These are phyloP conservation scores for Sporothrix brunneoviolacea DNA, from an alignment of 2,329 filamentous ascomycete species.

Conservation along the genomic window DNA sequence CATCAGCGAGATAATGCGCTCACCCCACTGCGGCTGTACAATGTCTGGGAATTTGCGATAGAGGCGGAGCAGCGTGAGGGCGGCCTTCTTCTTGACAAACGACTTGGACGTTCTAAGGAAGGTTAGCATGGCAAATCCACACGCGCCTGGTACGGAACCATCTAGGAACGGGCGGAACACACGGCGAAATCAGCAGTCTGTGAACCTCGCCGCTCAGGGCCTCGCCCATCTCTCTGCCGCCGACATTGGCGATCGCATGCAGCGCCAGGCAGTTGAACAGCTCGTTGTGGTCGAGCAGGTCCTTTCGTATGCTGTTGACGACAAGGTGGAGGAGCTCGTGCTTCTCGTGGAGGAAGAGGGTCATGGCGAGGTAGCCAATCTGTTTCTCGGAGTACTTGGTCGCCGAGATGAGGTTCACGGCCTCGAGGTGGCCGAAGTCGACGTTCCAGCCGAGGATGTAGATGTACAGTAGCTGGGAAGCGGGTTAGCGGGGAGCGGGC, in stretches of 20 bases:
- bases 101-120: constrained; percentile 82
- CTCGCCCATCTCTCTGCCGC: constrained; percentile 94
- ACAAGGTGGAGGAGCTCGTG: constrained; percentile 94
- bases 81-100: constrained; percentile 99
- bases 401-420: constrained; percentile 93
- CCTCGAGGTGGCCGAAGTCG: constrained; percentile 96
- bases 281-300: constrained; percentile 90
- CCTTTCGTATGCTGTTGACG: constrained; percentile 97
- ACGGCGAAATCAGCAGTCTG: constrained; percentile 87
- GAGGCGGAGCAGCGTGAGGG: constrained; percentile 81
- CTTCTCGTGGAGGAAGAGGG: constrained; percentile 91
- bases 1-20: constrained; percentile 98
- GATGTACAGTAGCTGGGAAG: constrained; percentile 73
- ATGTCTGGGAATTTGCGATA: constrained; percentile 94
- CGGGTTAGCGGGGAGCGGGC: neutral
- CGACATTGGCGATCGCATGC: constrained; percentile 96
- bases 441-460: constrained; percentile 99
- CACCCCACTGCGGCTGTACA: constrained; percentile 93
- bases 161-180: no score
- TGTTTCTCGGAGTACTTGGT: constrained; percentile 99
- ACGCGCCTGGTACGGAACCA: no score
- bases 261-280: constrained; percentile 94
- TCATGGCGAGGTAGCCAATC: constrained; percentile 97
- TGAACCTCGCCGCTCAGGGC: constrained; percentile 89
- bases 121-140: no score